Conservation (phyloP, 1,139 yeast species). For the Pichia sorboxylosa region DNA sequence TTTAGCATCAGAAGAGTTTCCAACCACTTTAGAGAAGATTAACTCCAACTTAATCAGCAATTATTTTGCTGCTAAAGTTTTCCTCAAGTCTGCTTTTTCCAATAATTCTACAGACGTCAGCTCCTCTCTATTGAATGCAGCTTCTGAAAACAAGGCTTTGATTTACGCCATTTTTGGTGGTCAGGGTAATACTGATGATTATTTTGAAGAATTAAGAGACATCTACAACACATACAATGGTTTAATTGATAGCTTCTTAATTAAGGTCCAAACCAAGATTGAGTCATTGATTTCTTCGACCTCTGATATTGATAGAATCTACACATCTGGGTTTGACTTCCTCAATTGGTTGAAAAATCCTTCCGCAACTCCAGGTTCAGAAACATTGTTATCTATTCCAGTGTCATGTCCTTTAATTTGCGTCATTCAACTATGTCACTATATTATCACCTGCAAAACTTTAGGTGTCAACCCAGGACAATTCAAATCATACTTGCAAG, state of each 20-base stretch:
- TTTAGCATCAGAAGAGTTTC: slow-evolving; percentile 40
- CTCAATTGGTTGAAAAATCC: slow-evolving; percentile 78
- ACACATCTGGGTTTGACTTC: slow-evolving; percentile 87
- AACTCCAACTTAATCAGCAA: slow-evolving; percentile 60
- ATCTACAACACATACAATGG: slow-evolving; percentile 67
- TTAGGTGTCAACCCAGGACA: slow-evolving; percentile 87
- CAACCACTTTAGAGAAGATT: slow-evolving; percentile 61
- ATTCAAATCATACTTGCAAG: slow-evolving; percentile 56
- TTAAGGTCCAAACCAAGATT: slow-evolving; percentile 57
- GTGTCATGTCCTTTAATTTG: slow-evolving; percentile 94
- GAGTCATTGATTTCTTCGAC: slow-evolving; percentile 59
- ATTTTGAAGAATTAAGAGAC: slow-evolving; percentile 91
- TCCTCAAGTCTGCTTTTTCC: slow-evolving; percentile 15
- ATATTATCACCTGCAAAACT: slow-evolving; percentile 74
- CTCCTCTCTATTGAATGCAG: slow-evolving; percentile 43
- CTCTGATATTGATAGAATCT: slow-evolving; percentile 73
- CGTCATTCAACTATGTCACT: slow-evolving; percentile 89
- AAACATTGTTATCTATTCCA: slow-evolving; percentile 82
- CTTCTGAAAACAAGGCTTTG: slow-evolving; percentile 40
- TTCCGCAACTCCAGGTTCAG: slow-evolving; percentile 80
- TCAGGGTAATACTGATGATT: slow-evolving; percentile 96
- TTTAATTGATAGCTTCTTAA: slow-evolving; percentile 60
- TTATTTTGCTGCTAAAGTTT: slow-evolving; percentile 35
- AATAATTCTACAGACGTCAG: slow-evolving; percentile 36
- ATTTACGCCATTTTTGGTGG: slow-evolving; percentile 92